Percentiles rank a stretch among this genome's conserved stretches.
Conservation (phyloP, 768 basidiomycete species). For the Psilocybe subaeruginosa region DNA sequence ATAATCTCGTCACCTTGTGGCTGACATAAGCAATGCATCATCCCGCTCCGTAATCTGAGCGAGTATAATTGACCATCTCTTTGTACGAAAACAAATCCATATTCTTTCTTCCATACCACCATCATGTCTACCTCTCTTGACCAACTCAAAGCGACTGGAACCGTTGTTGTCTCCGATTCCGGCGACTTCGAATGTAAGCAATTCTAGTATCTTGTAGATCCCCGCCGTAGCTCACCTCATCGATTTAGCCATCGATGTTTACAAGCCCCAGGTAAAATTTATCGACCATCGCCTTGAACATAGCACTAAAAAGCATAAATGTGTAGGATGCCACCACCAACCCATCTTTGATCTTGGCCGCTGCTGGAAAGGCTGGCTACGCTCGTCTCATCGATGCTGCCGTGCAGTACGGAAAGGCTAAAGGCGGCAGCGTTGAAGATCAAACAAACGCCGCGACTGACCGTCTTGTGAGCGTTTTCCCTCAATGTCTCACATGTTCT, state of each 20-base stretch:
- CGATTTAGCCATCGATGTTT: conserved; percentile 81
- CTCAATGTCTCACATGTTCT: neutral
- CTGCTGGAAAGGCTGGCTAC: conserved; percentile 90
- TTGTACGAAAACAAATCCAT: conserved; percentile 7
- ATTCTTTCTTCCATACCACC: conserved; percentile 19
- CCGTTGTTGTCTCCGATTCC: conserved; percentile 96
- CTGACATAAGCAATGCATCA: conserved; percentile 11
- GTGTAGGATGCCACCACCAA: conserved; percentile 64
- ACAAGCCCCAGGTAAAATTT: conserved; percentile 83
- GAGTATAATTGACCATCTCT: conserved; percentile 3
- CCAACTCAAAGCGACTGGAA: conserved; percentile 87
- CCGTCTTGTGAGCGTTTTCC: conserved; percentile 67
- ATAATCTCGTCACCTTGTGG: conserved; percentile 1
- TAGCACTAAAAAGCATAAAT: neutral
- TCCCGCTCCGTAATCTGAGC: conserved; percentile 11
- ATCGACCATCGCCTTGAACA: neutral
- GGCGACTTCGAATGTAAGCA: conserved; percentile 87
- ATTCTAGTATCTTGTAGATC: conserved; percentile 21
- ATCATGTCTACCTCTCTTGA: conserved; percentile 84
- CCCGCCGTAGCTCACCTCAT: conserved; percentile 23
- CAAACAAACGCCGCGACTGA: conserved; percentile 85
- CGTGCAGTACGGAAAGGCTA: conserved; percentile 73
- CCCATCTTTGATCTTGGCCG: conserved; percentile 93
- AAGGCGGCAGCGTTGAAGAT: conserved; percentile 76
- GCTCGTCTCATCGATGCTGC: conserved; percentile 78